Evolutionary conservation across 1,139 yeast species (phyloP).

Genomic region (Taiozyma onychis): DNA sequence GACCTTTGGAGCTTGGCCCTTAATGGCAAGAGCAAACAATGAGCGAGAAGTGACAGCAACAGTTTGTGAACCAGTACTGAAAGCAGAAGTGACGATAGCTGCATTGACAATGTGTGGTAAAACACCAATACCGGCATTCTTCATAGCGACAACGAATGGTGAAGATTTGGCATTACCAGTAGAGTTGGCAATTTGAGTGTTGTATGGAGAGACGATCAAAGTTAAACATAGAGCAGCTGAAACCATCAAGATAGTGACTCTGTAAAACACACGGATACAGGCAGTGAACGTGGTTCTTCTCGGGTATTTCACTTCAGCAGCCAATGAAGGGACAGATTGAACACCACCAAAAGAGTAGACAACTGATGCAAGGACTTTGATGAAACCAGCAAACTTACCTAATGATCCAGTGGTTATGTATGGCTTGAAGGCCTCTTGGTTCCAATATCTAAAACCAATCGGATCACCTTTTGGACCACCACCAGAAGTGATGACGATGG

Average conservation of each 20-base stretch:
- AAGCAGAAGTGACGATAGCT: slow-evolving; percentile 44
- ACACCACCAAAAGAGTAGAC: slow-evolving; percentile 42
- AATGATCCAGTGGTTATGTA: slow-evolving; percentile 42
- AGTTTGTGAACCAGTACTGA: slow-evolving; percentile 44
- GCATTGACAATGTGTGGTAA: slow-evolving; percentile 46
- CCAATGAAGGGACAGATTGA: slow-evolving; percentile 38
- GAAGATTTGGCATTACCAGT: slow-evolving; percentile 46
- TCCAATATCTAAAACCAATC: slow-evolving; percentile 56
- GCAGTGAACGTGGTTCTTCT: slow-evolving; percentile 44
- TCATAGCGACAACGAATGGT: slow-evolving; percentile 50
- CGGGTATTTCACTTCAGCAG: slow-evolving; percentile 45
- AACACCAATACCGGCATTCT: slow-evolving; percentile 41
- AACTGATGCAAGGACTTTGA: slow-evolving; percentile 37
- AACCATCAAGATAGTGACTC: slow-evolving; percentile 41
- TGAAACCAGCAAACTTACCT: slow-evolving; percentile 43
- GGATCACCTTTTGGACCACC: slow-evolving; percentile 56
- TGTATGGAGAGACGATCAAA: slow-evolving; percentile 41
- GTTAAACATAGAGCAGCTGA: slow-evolving; percentile 39
- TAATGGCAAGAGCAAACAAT: slow-evolving; percentile 42
- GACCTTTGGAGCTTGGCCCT: slow-evolving; percentile 41
- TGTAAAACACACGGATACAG: slow-evolving; percentile 39
- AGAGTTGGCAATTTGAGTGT: slow-evolving; percentile 33
- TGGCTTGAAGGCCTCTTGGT: slow-evolving; percentile 41
- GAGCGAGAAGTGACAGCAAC: slow-evolving; percentile 39
- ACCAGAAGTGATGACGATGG: slow-evolving; percentile 49